phyloP scores from a whole-genome alignment of 345 rosid genomes.

The Brassica juncea region DNA sequence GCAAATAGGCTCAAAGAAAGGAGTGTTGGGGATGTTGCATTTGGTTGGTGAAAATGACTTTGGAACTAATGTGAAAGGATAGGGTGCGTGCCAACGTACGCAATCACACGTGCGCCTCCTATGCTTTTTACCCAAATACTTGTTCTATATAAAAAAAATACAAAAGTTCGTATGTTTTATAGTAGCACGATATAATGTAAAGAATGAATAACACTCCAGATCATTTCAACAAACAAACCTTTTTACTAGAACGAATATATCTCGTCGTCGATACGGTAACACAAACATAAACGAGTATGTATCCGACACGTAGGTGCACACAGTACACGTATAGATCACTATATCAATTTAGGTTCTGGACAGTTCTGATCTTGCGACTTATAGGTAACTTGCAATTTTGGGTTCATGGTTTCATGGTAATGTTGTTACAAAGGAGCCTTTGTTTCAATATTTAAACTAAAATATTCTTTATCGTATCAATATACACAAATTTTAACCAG shows the following conservation, averaged over 20 bases:
- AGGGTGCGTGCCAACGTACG: slow-evolving; percentile 36
- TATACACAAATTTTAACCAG: not conserved
- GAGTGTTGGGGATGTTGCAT: slow-evolving; percentile 30
- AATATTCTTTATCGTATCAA: not conserved
- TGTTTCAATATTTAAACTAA: not conserved
- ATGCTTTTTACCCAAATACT: slow-evolving; percentile 12
- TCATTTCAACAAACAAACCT: not conserved
- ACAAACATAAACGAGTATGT: not conserved
- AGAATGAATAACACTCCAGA: not conserved
- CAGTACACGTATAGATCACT: not conserved
- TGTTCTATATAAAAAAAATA: not conserved
- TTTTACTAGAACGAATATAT: not conserved
- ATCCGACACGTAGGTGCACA: not conserved
- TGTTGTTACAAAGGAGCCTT: slow-evolving; percentile 6
- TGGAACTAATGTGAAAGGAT: slow-evolving; percentile 44
- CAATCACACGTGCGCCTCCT: slow-evolving; percentile 39
- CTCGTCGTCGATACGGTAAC: not conserved
- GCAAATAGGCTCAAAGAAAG: slow-evolving; percentile 19
- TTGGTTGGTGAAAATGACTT: slow-evolving; percentile 44
- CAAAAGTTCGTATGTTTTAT: not conserved
- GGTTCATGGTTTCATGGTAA: not conserved
- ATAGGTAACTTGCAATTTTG: slow-evolving; percentile 28
- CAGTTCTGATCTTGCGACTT: slow-evolving; percentile 21
- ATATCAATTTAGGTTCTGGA: not conserved
- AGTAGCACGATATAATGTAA: not conserved